phyloP scores from a whole-genome alignment of 2,329 filamentous ascomycete species.

The Ophiocordyceps camponoti-rufipedis region DNA sequence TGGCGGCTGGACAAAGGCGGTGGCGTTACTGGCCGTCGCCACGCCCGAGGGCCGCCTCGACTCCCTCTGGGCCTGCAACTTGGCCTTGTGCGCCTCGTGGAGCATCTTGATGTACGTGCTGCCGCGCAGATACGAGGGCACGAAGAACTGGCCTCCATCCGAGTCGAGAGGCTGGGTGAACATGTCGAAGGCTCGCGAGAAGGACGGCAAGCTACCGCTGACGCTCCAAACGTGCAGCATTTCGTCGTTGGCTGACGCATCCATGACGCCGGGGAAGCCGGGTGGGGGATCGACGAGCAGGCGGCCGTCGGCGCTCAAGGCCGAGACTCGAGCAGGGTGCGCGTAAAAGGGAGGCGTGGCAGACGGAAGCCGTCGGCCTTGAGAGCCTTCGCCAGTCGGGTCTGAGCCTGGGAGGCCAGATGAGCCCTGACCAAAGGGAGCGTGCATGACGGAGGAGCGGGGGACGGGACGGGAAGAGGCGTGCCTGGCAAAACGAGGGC shows the following conservation, averaged over 20 bases:
- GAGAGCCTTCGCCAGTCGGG: slow-evolving; percentile 2
- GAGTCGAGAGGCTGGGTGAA: slow-evolving; percentile 19
- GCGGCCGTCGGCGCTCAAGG: slow-evolving; percentile 30
- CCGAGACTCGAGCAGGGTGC: slow-evolving; percentile 16
- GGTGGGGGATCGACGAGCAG: slow-evolving; percentile 6
- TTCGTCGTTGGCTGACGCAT: slow-evolving; percentile 14
- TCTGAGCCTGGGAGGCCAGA: slow-evolving; percentile 9
- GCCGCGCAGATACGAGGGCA: slow-evolving; percentile 64
- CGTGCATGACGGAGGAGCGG: slow-evolving; percentile 2
- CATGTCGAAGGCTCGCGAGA: slow-evolving; percentile 34
- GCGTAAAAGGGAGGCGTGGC: slow-evolving; percentile 23
- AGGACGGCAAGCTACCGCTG: slow-evolving; percentile 19
- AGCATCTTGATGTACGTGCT: slow-evolving; percentile 65
- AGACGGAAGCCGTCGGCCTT: background rate
- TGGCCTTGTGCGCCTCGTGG: slow-evolving; percentile 49
- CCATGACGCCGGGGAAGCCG: slow-evolving; percentile 10
- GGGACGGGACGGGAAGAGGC: background rate
- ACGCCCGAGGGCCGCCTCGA: slow-evolving; percentile 10
- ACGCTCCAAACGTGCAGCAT: slow-evolving; percentile 7
- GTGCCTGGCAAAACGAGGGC: slow-evolving; percentile 5
- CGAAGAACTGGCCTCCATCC: slow-evolving; percentile 42
- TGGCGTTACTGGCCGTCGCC: slow-evolving; percentile 28
- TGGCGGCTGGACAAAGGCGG: slow-evolving; percentile 22
- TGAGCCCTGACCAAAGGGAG: slow-evolving; percentile 9
- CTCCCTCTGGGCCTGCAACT: slow-evolving; percentile 30